Evolutionary conservation across 495 filamentous ascomycete genomes (phyloP), one percentile per base, ranked within the genome.

Genomic region (Acidiella bohemica): DNA sequence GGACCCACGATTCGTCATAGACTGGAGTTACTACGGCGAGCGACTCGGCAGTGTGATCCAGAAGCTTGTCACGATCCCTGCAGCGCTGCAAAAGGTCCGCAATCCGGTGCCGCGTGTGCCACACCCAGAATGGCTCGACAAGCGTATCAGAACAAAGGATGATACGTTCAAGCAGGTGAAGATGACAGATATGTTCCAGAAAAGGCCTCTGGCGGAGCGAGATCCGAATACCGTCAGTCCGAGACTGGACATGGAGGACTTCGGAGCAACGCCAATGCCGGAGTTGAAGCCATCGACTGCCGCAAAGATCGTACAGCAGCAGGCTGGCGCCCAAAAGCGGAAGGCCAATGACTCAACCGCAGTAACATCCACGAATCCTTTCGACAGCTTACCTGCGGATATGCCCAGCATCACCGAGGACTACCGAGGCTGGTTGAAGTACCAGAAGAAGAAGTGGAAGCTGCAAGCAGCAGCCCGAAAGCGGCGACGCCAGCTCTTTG

Each of bases 371-470:
- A 59, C 68, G 4, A 81, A 96, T 55, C 86, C 87, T 4, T 94
- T 82, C 54, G 80, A 86, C 17, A 76, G 68, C 41, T 71, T 99
- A 4, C 90, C 90, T 0, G 71, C 80, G 24, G 71, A 68, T 36
- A 95, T 95, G 83, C 92, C 90, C 14, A 71, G 68, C 7, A 84
- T 87, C 18, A 77, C 75, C 0, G 78, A 90, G 29, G 84, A 99
- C 59, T 99, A 99, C 44, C 61, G 71, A 17, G 84, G 75, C 0
- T 99, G 93, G 65, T 61, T 99, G 32, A 70, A 80, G 55, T 99
- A 99, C 53, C 90, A 99, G 55, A 99, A 99, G 60, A 75, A 85
- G 62, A 99, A 99, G 58, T 99, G 90, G 90, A 94, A 85, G 62
- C 81, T 99, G 20, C 90, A 99, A 57, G 92, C 84, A 53, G 83